These are phyloP conservation scores for Domatiomyces catenatus DNA, from an alignment of 2,329 filamentous ascomycete species.

Conservation along the genomic window DNA sequence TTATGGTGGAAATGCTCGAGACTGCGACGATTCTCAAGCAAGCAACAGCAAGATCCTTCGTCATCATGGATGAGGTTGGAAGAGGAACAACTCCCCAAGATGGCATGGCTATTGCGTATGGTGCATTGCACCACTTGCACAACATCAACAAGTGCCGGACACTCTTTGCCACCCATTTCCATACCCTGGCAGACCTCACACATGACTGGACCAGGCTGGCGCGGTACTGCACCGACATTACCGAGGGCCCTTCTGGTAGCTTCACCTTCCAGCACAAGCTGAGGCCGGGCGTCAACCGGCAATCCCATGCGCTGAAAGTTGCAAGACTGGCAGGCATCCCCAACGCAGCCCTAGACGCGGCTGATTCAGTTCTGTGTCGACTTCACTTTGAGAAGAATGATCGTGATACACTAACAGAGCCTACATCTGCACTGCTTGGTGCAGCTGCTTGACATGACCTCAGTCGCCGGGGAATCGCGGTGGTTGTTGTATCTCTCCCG, in stretches of 20 bases:
- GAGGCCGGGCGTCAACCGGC: slow-evolving; percentile 63
- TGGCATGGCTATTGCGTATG: slow-evolving; percentile 77
- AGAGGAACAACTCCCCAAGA: slow-evolving; percentile 88
- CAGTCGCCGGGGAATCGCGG: slow-evolving; percentile 21
- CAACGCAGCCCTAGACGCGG: slow-evolving; percentile 52
- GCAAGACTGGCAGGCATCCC: slow-evolving; percentile 73
- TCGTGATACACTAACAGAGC: not conserved
- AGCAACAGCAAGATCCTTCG: slow-evolving; percentile 71
- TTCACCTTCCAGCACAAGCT: slow-evolving; percentile 82
- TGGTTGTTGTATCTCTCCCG: slow-evolving; percentile 30
- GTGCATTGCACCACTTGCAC: slow-evolving; percentile 70
- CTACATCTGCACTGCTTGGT: not conserved
- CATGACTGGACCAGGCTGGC: slow-evolving; percentile 43
- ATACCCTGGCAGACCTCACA: slow-evolving; percentile 65
- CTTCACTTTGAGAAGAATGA: slow-evolving; percentile 3
- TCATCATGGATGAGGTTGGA: slow-evolving; percentile 97
- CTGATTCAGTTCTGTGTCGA: slow-evolving; percentile 24
- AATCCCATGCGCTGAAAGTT: slow-evolving; percentile 91
- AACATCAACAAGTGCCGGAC: slow-evolving; percentile 61
- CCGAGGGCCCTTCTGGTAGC: slow-evolving; percentile 50
- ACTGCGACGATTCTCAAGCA: slow-evolving; percentile 77
- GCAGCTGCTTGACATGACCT: slow-evolving; percentile 1
- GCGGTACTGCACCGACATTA: slow-evolving; percentile 78
- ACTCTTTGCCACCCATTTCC: slow-evolving; percentile 92
- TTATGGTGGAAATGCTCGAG: slow-evolving; percentile 99